These are phyloP conservation scores for Meripilus lineatus DNA, from an alignment of 1,284 basidiomycete species.

Conservation along the genomic window DNA sequence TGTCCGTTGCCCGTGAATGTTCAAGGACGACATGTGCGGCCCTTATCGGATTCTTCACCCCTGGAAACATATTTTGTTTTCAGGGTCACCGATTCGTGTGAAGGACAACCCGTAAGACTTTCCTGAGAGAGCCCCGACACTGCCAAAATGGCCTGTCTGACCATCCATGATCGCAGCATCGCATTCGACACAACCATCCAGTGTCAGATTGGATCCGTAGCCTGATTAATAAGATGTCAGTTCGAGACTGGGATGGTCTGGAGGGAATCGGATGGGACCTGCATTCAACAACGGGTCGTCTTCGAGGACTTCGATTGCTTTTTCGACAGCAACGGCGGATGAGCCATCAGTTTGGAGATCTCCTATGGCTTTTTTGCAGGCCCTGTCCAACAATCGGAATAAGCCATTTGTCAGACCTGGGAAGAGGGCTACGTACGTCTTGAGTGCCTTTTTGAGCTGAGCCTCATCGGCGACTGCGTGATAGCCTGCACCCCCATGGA, in stretches of 20 bases:
- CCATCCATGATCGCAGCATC: slow-evolving; percentile 73
- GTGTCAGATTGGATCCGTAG: slow-evolving; percentile 69
- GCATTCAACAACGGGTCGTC: slow-evolving; percentile 62
- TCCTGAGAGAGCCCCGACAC: slow-evolving; percentile 67
- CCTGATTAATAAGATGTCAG: slow-evolving; percentile 32
- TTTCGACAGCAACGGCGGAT: slow-evolving; percentile 47
- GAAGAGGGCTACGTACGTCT: slow-evolving; percentile 35
- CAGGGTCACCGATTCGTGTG: not conserved
- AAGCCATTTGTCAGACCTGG: slow-evolving; percentile 4
- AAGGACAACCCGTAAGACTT: slow-evolving; percentile 11
- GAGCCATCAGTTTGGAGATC: slow-evolving; percentile 15
- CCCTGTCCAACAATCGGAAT: slow-evolving; percentile 27
- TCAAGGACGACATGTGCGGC: slow-evolving; percentile 53
- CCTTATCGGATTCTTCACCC: slow-evolving; percentile 62
- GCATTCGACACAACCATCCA: slow-evolving; percentile 67
- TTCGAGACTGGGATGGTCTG: not conserved
- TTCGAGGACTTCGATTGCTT: slow-evolving; percentile 53
- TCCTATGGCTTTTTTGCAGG: slow-evolving; percentile 29
- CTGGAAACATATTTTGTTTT: slow-evolving; percentile 32
- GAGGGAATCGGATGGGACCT: slow-evolving; percentile 32
- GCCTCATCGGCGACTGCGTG: slow-evolving; percentile 34
- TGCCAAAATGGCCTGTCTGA: slow-evolving; percentile 49
- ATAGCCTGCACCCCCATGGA: slow-evolving; percentile 67
- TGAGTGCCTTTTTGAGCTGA: slow-evolving; percentile 47
- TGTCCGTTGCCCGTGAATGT: slow-evolving; percentile 42